Evolutionary conservation across 495 filamentous ascomycete genomes (phyloP), one percentile per base, ranked within the genome.

Genomic region (Chaetomium tenue): DNA sequence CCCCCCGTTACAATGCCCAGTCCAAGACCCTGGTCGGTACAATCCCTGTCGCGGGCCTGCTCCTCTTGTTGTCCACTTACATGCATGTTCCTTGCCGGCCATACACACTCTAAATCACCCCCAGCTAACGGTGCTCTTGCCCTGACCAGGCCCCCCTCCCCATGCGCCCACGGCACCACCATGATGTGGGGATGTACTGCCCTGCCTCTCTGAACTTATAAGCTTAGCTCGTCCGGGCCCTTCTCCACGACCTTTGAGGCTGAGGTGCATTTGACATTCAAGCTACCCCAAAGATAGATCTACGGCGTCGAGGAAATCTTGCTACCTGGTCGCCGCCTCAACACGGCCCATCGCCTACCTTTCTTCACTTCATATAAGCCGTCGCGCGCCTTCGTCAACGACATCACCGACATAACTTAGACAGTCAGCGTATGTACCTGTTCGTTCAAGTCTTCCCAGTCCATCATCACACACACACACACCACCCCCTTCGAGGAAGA

Each of bases 221-320:
- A 74, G 72, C 71, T 63, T 69, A 66, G 61, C 65, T 68, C 63
- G 44, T 67, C 70, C 72, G 48, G 61, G 60, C 62, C 66, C 60
- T 70, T 68, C 70, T 68, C 58, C 65, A 67, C 51, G 68, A 63
- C 62, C 61, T 62, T 63, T 72, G 73, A 70, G 73, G 73, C 73
- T 74, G 70, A 72, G 69, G 69, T 66, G 28, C 60, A 65, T 72
- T 33, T 37, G 64, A 50, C 57, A 46, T 63, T 67, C 64, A 58
- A 66, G 37, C 67, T 54, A 66, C 47, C 63, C 73, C 73, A 75
- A 75, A 75, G 68, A 74, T 75, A 75, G 73, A 69, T 65, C 60
- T 25, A 47, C 47, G 51, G 54, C 54, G 58, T 65, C 25, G 63
- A 48, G 6, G 50, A 67, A 66, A 72, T 70, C 64, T 70, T 68